phyloP scores from a whole-genome alignment of 345 rosid genomes.

The Melaleuca alternifolia region DNA sequence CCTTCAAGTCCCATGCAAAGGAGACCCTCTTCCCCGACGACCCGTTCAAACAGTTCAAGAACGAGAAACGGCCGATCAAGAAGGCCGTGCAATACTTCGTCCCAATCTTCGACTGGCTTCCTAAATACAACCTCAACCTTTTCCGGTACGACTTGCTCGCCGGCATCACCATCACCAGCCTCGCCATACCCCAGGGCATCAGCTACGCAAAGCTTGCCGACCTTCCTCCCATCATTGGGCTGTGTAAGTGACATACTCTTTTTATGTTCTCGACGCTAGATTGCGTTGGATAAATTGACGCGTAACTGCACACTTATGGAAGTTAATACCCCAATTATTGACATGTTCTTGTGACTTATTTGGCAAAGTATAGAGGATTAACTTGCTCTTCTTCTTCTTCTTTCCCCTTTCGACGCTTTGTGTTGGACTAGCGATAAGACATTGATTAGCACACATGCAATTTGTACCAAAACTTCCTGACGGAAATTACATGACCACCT shows the following conservation, averaged over 20 bases:
- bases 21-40: conserved; percentile 84
- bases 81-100: conserved; percentile 49
- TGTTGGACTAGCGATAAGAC: neutral
- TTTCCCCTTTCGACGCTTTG: neutral
- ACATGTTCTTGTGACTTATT: neutral
- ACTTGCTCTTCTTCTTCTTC: neutral
- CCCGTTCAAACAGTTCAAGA: conserved; percentile 45
- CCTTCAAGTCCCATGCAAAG: conserved; percentile 41
- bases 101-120: conserved; percentile 76
- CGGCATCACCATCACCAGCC: conserved; percentile 83
- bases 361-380: neutral
- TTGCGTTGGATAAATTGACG: neutral
- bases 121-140: conserved; percentile 34
- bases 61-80: conserved; percentile 5
- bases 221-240: conserved; percentile 77
- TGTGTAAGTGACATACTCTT: conserved; percentile 34
- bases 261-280: neutral
- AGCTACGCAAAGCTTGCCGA: conserved; percentile 86
- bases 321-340: neutral
- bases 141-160: conserved; percentile 66
- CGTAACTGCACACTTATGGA: neutral
- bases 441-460: neutral
- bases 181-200: conserved; percentile 93
- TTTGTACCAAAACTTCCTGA: too few species aligned
- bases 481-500: neutral